Conservation (phyloP, 768 basidiomycete species). For the Favolaschia claudopus region DNA sequence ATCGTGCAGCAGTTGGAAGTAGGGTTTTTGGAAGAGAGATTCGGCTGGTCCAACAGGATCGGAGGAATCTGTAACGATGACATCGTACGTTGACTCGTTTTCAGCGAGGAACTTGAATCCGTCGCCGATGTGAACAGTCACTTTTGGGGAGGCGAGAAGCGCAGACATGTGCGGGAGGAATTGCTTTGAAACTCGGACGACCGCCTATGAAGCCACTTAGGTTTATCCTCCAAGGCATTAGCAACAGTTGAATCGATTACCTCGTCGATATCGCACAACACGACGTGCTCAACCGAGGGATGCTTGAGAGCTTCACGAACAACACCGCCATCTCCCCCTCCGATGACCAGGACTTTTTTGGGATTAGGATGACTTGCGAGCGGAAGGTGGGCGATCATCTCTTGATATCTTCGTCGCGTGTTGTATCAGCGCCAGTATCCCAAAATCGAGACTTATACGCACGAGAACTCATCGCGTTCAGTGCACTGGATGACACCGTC, state of each 20-base stretch:
- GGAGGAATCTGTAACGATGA: slow-evolving; percentile 98
- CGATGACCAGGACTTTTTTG: slow-evolving; percentile 94
- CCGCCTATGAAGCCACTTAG: slow-evolving; percentile 64
- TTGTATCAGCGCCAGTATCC: slow-evolving; percentile 3
- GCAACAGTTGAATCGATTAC: slow-evolving; percentile 42
- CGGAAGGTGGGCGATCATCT: slow-evolving; percentile 99
- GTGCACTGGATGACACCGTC: slow-evolving; percentile 97
- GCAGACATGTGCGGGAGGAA: slow-evolving; percentile 95
- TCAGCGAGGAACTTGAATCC: slow-evolving; percentile 97
- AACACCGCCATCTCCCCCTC: slow-evolving; percentile 98
- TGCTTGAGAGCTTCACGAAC: slow-evolving; percentile 98
- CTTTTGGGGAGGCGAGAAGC: slow-evolving; percentile 80
- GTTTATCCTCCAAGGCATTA: not conserved
- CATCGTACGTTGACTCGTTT: slow-evolving; percentile 89
- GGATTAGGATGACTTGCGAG: slow-evolving; percentile 96
- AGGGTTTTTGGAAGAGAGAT: slow-evolving; percentile 94
- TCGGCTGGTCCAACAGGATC: slow-evolving; percentile 97
- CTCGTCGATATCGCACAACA: slow-evolving; percentile 98
- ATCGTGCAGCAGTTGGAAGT: slow-evolving; percentile 93
- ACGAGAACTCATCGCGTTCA: slow-evolving; percentile 99
- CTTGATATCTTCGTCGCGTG: slow-evolving; percentile 81
- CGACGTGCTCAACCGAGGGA: slow-evolving; percentile 86
- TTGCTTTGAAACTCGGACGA: slow-evolving; percentile 91
- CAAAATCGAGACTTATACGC: slow-evolving; percentile 40
- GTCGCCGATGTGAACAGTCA: slow-evolving; percentile 88